phyloP scores from a whole-genome alignment of 192 early-diverging fungal species.

The Umbelopsis vinacea region DNA sequence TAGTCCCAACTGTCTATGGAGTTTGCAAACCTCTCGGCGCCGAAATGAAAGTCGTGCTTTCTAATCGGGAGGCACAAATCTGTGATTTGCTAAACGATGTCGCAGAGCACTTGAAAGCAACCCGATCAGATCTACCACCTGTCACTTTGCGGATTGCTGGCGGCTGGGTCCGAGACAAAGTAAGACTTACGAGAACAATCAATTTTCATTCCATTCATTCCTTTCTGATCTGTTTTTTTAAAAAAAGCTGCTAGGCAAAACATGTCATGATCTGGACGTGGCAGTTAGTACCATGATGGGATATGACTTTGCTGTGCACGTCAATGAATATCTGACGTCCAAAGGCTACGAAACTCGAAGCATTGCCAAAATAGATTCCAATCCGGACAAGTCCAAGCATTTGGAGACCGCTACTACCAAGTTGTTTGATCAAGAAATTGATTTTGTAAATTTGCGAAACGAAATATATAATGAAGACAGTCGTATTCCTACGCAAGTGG shows the following conservation, averaged over 20 bases:
- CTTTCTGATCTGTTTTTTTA: no score
- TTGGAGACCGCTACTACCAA: slow-evolving; percentile 94
- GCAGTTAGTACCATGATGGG: slow-evolving; percentile 95
- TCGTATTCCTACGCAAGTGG: slow-evolving; percentile 75
- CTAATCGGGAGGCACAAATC: slow-evolving; percentile 66
- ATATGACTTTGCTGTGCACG: slow-evolving; percentile 80
- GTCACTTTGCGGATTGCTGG: slow-evolving; percentile 89
- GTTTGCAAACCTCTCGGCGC: slow-evolving; percentile 23
- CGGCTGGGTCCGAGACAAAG: slow-evolving; percentile 99
- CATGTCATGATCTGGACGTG: slow-evolving; percentile 92
- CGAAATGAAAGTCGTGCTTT: slow-evolving; percentile 54
- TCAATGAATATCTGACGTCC: slow-evolving; percentile 66
- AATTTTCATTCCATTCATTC: no score
- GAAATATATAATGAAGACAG: slow-evolving; percentile 86
- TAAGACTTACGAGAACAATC: slow-evolving; percentile 25
- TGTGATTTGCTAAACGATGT: slow-evolving; percentile 68
- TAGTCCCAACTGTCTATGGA: slow-evolving; percentile 27
- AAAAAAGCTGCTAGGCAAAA: slow-evolving; percentile 85
- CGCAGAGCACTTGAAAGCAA: slow-evolving; percentile 54
- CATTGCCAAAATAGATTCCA: slow-evolving; percentile 86
- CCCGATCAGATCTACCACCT: slow-evolving; percentile 49
- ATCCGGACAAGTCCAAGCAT: slow-evolving; percentile 97
- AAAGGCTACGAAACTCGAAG: slow-evolving; percentile 43
- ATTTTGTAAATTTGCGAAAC: slow-evolving; percentile 95
- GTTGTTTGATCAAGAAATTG: slow-evolving; percentile 77